Percentiles rank a stretch among this genome's conserved stretches.
These are phyloP conservation scores for Podila horticola DNA, from an alignment of 192 early-diverging fungal genomes.

Conservation along the genomic window DNA sequence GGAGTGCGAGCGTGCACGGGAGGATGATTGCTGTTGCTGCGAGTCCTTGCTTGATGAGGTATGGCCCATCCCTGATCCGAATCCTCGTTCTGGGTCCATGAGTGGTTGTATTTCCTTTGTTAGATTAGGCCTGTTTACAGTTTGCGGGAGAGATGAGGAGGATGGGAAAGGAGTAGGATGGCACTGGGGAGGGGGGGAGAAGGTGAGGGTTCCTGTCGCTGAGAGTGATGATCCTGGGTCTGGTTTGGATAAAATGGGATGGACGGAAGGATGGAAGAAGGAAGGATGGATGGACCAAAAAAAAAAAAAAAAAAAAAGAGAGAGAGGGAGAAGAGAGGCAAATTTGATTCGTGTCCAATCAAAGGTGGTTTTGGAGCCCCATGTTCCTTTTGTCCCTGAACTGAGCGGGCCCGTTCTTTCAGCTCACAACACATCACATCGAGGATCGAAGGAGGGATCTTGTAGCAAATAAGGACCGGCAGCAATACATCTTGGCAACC, in stretches of 20 bases:
- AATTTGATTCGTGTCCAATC: too few species aligned
- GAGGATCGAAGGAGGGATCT: too few species aligned
- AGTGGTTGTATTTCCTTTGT: background rate
- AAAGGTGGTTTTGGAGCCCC: too few species aligned
- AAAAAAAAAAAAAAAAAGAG: background rate
- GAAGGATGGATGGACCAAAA: background rate
- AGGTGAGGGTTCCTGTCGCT: background rate
- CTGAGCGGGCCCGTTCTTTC: too few species aligned
- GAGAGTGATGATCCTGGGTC: background rate
- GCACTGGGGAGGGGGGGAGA: background rate
- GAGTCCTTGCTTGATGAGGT: slow-evolving; percentile 2
- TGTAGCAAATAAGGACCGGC: too few species aligned
- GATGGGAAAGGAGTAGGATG: background rate
- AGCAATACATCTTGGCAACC: too few species aligned
- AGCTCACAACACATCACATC: too few species aligned
- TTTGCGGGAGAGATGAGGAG: background rate
- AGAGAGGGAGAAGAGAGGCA: too few species aligned
- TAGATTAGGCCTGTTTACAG: background rate
- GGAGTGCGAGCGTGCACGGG: slow-evolving; percentile 30
- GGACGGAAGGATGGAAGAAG: background rate
- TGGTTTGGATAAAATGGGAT: background rate
- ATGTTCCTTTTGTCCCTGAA: too few species aligned
- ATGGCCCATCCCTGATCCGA: slow-evolving; percentile 14
- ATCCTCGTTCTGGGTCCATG: slow-evolving; percentile 27
- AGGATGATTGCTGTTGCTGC: background rate